Percentiles rank a stretch among this genome's conserved stretches.
Conservation (phyloP, 495 filamentous ascomycete genomes). For the Gamarada debralockiae region DNA sequence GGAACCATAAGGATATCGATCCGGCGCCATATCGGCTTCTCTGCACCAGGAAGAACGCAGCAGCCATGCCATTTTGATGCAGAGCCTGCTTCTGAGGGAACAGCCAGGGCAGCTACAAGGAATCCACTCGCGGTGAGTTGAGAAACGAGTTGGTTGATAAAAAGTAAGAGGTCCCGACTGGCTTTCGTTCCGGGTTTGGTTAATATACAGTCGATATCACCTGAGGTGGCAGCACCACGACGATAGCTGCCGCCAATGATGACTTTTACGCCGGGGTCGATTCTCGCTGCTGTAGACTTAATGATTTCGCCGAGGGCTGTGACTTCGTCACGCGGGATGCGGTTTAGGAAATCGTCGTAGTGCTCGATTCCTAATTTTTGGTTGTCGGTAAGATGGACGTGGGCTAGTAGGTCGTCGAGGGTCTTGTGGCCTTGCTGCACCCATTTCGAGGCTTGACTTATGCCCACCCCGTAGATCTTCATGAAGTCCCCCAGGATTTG, state of each 20-base stretch:
- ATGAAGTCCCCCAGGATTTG: constrained; percentile 62
- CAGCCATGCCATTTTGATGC: constrained; percentile 82
- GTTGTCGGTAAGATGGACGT: constrained; percentile 63
- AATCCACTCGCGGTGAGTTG: constrained; percentile 58
- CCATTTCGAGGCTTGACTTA: constrained; percentile 70
- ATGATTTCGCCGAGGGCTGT: constrained; percentile 66
- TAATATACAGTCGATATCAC: constrained; percentile 85
- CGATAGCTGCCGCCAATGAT: constrained; percentile 84
- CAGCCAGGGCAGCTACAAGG: constrained; percentile 43
- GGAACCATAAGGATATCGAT: constrained; percentile 90
- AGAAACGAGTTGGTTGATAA: constrained; percentile 61
- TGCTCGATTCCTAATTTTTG: constrained; percentile 78
- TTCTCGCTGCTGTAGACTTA: constrained; percentile 49
- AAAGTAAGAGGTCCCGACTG: constrained; percentile 55
- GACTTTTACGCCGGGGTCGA: constrained; percentile 59
- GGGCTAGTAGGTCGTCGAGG: constrained; percentile 64
- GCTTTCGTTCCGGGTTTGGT: constrained; percentile 62
- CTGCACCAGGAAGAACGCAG: constrained; percentile 52
- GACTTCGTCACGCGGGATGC: constrained; percentile 81
- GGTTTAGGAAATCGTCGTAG: constrained; percentile 76
- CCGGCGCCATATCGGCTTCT: constrained; percentile 59
- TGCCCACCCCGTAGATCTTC: constrained; percentile 77
- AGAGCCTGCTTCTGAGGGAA: constrained; percentile 30
- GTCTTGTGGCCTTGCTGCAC: constrained; percentile 70
- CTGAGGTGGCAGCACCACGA: constrained; percentile 66